These are phyloP conservation scores for Tolypocladium ophioglossoides DNA, from an alignment of 2,329 filamentous ascomycete genomes.

Conservation along the genomic window DNA sequence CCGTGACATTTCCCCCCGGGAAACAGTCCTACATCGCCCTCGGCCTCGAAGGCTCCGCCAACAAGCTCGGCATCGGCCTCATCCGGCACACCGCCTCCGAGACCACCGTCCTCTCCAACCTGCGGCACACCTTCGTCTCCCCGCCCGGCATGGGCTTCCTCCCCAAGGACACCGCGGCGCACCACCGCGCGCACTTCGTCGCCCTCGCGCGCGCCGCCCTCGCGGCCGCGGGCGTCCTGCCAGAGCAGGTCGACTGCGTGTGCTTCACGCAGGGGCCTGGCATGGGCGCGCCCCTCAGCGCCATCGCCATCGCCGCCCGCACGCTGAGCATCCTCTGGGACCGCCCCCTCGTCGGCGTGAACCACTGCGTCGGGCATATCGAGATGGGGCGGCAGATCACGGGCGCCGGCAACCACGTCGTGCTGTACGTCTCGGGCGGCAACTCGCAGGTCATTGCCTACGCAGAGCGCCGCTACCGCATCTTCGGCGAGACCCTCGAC, in stretches of 20 bases:
- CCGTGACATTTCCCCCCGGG: conserved; percentile 12
- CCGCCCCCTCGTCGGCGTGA: conserved; percentile 85
- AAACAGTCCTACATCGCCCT: conserved; percentile 40
- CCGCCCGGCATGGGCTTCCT: conserved; percentile 91
- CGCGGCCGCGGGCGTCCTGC: conserved; percentile 49
- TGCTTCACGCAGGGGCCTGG: conserved; percentile 94
- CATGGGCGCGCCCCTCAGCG: conserved; percentile 88
- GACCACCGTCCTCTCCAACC: conserved; percentile 71
- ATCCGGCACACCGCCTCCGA: conserved; percentile 61
- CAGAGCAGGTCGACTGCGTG: conserved; percentile 72
- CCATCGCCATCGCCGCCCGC: conserved; percentile 76
- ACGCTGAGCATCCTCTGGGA: conserved; percentile 76
- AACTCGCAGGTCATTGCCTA: conserved; percentile 99
- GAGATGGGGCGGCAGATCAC: conserved; percentile 97
- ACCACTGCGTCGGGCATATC: conserved; percentile 97
- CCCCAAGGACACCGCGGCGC: conserved; percentile 88
- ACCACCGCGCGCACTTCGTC: conserved; percentile 82
- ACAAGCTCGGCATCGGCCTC: conserved; percentile 91
- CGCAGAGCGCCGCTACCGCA: conserved; percentile 85
- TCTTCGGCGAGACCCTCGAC: conserved; percentile 95
- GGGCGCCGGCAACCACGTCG: conserved; percentile 80
- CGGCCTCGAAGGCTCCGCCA: conserved; percentile 81
- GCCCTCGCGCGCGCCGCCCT: conserved; percentile 72
- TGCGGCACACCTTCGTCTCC: conserved; percentile 86
- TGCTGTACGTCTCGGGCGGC: conserved; percentile 89